Conservation (phyloP, 306 rosid species). For the Rosa persica region DNA sequence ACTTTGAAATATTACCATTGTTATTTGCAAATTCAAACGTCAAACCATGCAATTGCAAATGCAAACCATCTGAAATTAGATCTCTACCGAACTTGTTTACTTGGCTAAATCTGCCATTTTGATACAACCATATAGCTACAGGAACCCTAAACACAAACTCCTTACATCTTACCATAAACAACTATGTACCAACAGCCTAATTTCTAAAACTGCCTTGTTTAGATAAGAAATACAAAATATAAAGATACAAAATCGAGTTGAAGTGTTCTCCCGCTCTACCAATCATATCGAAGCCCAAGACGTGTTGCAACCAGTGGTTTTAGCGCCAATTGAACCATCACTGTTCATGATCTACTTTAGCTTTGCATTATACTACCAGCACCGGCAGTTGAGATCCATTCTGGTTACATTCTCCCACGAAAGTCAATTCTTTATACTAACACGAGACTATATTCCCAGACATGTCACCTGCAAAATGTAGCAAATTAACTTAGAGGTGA, state of each 20-base stretch:
- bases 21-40: neutral
- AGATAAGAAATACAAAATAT: neutral
- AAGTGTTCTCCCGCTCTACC: neutral
- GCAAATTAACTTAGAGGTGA: neutral
- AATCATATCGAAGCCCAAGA: neutral
- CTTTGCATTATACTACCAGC: neutral
- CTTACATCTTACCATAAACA: neutral
- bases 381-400: neutral
- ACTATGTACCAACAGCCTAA: neutral
- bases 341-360: neutral
- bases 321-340: neutral
- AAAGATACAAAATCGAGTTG: neutral
- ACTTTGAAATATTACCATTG: neutral
- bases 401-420: neutral
- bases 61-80: neutral
- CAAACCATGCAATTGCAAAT: neutral
- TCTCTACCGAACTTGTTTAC: neutral
- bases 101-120: neutral
- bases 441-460: constrained; percentile 34
- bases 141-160: neutral
- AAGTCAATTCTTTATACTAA: constrained; percentile 1
- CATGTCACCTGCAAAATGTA: constrained; percentile 51
- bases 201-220: neutral
- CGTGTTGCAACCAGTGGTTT: neutral
- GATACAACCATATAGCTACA: neutral